These are phyloP conservation scores for Fremontodendron californicum DNA, from an alignment of 345 rosid species.

Conservation along the genomic window DNA sequence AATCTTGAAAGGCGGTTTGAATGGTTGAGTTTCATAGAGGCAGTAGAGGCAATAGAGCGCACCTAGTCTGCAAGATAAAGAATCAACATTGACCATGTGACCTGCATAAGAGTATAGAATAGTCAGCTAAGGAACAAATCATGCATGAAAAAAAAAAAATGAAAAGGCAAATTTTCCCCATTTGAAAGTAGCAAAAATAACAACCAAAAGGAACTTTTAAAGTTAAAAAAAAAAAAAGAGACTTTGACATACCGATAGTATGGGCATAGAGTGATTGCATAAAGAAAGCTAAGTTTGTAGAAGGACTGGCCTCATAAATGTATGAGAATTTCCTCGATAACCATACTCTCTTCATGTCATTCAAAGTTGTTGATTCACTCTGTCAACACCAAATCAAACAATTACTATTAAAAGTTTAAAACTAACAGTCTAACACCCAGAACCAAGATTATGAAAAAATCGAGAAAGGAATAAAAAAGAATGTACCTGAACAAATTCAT, in stretches of 20 bases:
- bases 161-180: not conserved
- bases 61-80: conserved; percentile 66
- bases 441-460: not conserved
- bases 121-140: not conserved
- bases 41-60: conserved; percentile 91
- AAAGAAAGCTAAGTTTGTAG: conserved; percentile 44
- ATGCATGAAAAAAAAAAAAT: not conserved
- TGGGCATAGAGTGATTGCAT: conserved; percentile 71
- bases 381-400: conserved; percentile 19
- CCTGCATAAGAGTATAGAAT: conserved; percentile 42
- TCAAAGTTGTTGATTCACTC: conserved; percentile 40
- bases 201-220: not conserved
- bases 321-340: conserved; percentile 51
- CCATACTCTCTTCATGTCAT: conserved; percentile 68
- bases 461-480: not conserved
- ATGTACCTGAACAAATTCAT: not conserved
- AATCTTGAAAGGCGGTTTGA: conserved; percentile 66
- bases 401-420: not conserved
- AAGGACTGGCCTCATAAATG: conserved; percentile 55
- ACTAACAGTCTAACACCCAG: not conserved
- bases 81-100: conserved; percentile 45
- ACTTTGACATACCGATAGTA: conserved; percentile 35
- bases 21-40: conserved; percentile 81
- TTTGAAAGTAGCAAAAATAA: not conserved
- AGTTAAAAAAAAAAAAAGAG: not conserved